A percentile compares a stretch with the other conserved stretches of the same genome.
phyloP scores from a whole-genome alignment of 371 early-diverging fungal genomes.

The Saksenaea oblongispora region DNA sequence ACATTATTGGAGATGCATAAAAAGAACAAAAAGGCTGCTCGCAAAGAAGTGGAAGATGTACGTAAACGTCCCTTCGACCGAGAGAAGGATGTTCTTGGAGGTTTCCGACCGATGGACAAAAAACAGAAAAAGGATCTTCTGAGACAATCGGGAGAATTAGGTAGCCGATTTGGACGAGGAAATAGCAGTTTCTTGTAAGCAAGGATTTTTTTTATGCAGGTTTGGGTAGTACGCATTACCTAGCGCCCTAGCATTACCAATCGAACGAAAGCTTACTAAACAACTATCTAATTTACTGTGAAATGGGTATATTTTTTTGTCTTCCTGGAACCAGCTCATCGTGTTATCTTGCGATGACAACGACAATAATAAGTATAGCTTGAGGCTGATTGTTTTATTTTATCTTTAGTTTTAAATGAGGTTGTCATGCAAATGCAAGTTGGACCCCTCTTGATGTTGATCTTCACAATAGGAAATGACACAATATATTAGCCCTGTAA shows the following conservation, averaged over 20 bases:
- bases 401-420: not conserved
- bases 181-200: constrained; percentile 44
- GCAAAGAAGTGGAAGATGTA: constrained; percentile 48
- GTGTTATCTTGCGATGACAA: not conserved
- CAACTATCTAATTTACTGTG: too few relatives aligned
- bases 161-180: constrained; percentile 51
- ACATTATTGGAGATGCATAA: constrained; percentile 57
- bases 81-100: constrained; percentile 56
- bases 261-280: too few relatives aligned
- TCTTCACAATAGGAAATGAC: not conserved
- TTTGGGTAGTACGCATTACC: not conserved
- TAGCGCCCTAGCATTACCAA: not conserved
- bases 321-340: too few relatives aligned
- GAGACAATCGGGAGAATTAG: constrained; percentile 43
- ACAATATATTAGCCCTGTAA: not conserved
- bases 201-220: not conserved
- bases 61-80: constrained; percentile 56
- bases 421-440: not conserved
- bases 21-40: constrained; percentile 17
- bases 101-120: constrained; percentile 37
- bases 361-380: not conserved
- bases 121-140: constrained; percentile 53
- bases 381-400: not conserved
- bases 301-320: too few relatives aligned
- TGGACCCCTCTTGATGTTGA: not conserved